Base-by-base conservation (phyloP, 228 moss, liverwort and hornwort species). In the Sphagnum fallax region DNA sequence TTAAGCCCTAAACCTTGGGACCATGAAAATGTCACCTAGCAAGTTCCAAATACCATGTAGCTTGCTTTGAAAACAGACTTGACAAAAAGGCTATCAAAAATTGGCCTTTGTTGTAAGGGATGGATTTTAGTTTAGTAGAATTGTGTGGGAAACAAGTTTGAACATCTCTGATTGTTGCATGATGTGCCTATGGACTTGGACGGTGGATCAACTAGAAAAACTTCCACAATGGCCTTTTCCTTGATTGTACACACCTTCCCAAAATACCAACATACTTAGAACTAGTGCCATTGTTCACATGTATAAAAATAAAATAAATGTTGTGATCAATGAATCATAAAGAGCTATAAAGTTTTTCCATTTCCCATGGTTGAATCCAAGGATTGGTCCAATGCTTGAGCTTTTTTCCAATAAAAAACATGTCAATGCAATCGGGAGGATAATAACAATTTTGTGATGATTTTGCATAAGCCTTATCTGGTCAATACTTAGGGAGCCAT, bases 141-240 rank as follows among this genome's bases (percentile, higher is more conserved):
- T 12, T 74, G 75, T 1, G 32, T n/a, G 62, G 75, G 80, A 70
- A 76, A 74, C 70, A 88, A 83, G 74, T 76, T 83, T 70, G 84
- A 75, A 64, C 73, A 87, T 76, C 67, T 88, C 58, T 72, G 81
- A 71, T 69, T 65, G 49, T 73, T 80, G 60, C 88, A 88, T 73
- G 98, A 98, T 76, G 81, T 98, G 52, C 87, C 98, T 4, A 62
- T 87, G 73, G 98, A 98, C 65, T 81, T 89, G 4, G 87, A 81
- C 72, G 89, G 84, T 69, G 72, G 71, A 64, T 67, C 80, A 65
- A 71, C 75, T 66, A 76, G 78, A 51, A 65, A 16, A 48, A 83
- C 87, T 53, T 81, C 78, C 66, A 93, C 84, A 76, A 75, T 98
- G 84, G 87, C 92, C 10, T 85, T 80, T 67, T 81, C 84, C 10